Conservation (phyloP, 2,329 filamentous ascomycete genomes). For the Mycogone perniciosa region DNA sequence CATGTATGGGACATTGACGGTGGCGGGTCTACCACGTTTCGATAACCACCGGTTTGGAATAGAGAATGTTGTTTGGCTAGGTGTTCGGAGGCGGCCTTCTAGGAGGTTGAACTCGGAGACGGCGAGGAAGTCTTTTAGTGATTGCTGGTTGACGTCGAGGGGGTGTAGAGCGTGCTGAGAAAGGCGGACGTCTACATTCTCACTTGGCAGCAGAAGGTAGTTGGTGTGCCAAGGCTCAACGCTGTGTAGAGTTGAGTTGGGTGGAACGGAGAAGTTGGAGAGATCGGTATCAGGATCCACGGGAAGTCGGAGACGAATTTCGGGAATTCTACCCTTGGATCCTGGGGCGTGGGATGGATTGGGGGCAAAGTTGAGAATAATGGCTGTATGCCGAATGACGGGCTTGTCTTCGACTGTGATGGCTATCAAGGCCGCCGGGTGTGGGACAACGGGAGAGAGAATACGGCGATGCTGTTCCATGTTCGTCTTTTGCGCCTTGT, state of each 20-base stretch:
- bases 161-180: constrained; percentile 30
- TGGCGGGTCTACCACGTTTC: neutral
- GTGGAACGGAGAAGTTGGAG: constrained; percentile 22
- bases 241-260: constrained; percentile 26
- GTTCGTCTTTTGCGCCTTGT: constrained; percentile 1
- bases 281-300: constrained; percentile 24
- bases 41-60: constrained; percentile 22
- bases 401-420: constrained; percentile 28
- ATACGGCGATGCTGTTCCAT: constrained; percentile 25
- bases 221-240: constrained; percentile 24
- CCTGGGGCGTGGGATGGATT: constrained; percentile 14
- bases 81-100: constrained; percentile 36
- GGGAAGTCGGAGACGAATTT: constrained; percentile 26
- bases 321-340: constrained; percentile 12
- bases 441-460: constrained; percentile 41
- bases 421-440: constrained; percentile 38
- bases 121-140: constrained; percentile 38
- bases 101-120: constrained; percentile 40
- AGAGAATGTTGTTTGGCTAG: constrained; percentile 24
- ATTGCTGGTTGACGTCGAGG: constrained; percentile 31
- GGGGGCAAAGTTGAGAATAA: constrained; percentile 43
- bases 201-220: constrained; percentile 41
- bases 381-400: constrained; percentile 22
- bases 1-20: constrained; percentile 25
- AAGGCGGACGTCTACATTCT: constrained; percentile 44